phyloP scores from a whole-genome alignment of 2,329 filamentous ascomycete species.

The Stylonectria norvegica region DNA sequence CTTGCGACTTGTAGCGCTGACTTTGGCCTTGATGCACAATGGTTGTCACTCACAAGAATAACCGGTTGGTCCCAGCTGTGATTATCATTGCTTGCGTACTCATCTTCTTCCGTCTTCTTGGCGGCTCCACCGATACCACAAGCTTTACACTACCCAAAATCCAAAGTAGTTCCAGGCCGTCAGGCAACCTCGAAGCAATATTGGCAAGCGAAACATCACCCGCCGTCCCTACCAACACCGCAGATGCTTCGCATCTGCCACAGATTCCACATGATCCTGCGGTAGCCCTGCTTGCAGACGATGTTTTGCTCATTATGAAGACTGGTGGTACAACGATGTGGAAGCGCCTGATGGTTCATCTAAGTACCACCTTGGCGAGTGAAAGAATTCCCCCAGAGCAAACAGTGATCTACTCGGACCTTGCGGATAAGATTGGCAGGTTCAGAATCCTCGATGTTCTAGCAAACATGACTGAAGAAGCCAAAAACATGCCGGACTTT shows the following conservation, averaged over 20 bases:
- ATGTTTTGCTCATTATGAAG: slow-evolving; percentile 25
- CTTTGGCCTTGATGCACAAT: slow-evolving; percentile 3
- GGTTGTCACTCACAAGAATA: slow-evolving; percentile 23
- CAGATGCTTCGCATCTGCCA: background rate
- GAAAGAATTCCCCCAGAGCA: slow-evolving; percentile 13
- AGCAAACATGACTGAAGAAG: slow-evolving; percentile 18
- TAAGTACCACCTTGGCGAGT: slow-evolving; percentile 15
- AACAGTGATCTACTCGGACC: slow-evolving; percentile 24
- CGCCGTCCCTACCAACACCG: background rate
- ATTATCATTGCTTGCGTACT: slow-evolving; percentile 20
- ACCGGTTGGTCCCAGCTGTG: slow-evolving; percentile 20
- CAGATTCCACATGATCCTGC: background rate
- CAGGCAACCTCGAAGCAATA: background rate
- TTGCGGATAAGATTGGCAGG: slow-evolving; percentile 14
- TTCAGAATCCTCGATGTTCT: slow-evolving; percentile 22
- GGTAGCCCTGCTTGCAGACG: slow-evolving; percentile 9
- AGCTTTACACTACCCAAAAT: too few relatives aligned
- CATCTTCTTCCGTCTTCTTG: slow-evolving; percentile 12
- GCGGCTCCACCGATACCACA: background rate
- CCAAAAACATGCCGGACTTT: slow-evolving; percentile 18
- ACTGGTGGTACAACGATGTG: slow-evolving; percentile 25
- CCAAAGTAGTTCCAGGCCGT: too few relatives aligned
- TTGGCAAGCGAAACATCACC: background rate
- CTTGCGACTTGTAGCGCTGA: background rate
- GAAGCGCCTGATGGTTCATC: slow-evolving; percentile 24